Evolutionary conservation across 2,329 filamentous ascomycete genomes (phyloP), one percentile per base, ranked within the genome.

Genomic region (Aspergillus brunneoviolaceus): DNA sequence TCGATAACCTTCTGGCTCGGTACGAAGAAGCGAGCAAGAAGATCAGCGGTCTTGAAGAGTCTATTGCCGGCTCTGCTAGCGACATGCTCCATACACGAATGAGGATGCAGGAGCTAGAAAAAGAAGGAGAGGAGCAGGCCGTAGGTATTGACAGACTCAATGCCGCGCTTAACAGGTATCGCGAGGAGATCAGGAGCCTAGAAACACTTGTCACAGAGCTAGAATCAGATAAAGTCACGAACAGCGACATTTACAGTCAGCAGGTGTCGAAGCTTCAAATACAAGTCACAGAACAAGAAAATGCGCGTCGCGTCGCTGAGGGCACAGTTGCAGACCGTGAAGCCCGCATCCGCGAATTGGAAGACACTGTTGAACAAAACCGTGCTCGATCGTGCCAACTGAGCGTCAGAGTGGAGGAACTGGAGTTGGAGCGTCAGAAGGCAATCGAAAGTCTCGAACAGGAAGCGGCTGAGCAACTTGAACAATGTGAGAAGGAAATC

Each of bases 81-180:
- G 78, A 81, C 56, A 77, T 81, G 72, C 69, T 80, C 5, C 74
- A 79, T 49, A 72, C 74, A n/a, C 70, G 78, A 49, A 78, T 79
- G 69, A 70, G 73, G 50, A 73, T 77, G 63, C 77, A 79, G 60
- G 72, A 74, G 10, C 68, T 80, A 31, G 79, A 80, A 60, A 69
- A 67, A 39, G 74, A 80, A 62, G 68, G 73, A 25, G 63, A 74
- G 7, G 75, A 79, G 51, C 75, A 80, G 54, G 72, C 72, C 16
- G 63, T 76, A 31, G 76, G 79, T 55, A 78, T 81, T 61, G 68
- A 72, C 47, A 74, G 75, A 60, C 70, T 82, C 27, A 77, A 75
- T 23, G 66, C 69, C 31, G 77, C 79, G 11, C 70, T 82, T 10
- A 72, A 75, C 45, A 78, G 75, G 51, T 82, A 82, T 61, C 75